Evolutionary conservation across 2,329 filamentous ascomycete genomes (phyloP).

Genomic region (Neoscytalidium dimidiatum): DNA sequence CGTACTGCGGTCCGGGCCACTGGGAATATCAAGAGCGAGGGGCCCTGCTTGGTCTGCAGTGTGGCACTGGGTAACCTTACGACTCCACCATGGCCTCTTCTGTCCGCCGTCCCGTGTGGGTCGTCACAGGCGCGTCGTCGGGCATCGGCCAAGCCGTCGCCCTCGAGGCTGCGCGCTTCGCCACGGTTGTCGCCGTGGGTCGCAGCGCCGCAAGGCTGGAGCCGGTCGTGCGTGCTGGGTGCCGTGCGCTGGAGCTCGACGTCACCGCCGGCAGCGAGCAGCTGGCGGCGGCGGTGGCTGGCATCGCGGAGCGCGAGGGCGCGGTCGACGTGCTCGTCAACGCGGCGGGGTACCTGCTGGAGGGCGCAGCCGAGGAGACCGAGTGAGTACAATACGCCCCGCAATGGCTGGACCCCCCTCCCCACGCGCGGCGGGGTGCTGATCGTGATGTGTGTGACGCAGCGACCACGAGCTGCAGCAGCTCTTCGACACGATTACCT

Average conservation of each 20-base stretch:
- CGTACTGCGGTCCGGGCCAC: not conserved
- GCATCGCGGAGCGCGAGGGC: conserved; percentile 41
- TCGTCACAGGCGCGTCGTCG: conserved; percentile 52
- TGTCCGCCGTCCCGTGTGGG: conserved; percentile 41
- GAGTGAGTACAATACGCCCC: conserved; percentile 31
- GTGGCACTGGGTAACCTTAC: not conserved
- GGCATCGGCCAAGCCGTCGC: conserved; percentile 51
- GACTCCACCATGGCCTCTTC: not conserved
- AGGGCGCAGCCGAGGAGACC: conserved; percentile 49
- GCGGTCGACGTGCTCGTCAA: conserved; percentile 50
- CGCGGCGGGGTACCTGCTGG: conserved; percentile 48
- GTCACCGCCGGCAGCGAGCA: conserved; percentile 40
- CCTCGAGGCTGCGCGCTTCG: conserved; percentile 44
- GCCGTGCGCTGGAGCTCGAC: conserved; percentile 42
- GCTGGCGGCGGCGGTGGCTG: conserved; percentile 38
- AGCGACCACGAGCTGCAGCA: conserved; percentile 43
- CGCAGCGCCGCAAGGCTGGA: conserved; percentile 41
- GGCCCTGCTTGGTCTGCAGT: not conserved
- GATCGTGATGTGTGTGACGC: conserved; percentile 30
- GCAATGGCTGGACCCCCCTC: not conserved
- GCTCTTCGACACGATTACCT: conserved; percentile 56
- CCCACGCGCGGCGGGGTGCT: conserved; percentile 31
- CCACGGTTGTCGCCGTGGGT: conserved; percentile 52
- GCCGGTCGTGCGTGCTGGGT: conserved; percentile 37
- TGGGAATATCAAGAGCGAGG: not conserved